Base-by-base conservation (phyloP, 768 basidiomycete genomes). In the Rhodotorula babjevae region DNA sequence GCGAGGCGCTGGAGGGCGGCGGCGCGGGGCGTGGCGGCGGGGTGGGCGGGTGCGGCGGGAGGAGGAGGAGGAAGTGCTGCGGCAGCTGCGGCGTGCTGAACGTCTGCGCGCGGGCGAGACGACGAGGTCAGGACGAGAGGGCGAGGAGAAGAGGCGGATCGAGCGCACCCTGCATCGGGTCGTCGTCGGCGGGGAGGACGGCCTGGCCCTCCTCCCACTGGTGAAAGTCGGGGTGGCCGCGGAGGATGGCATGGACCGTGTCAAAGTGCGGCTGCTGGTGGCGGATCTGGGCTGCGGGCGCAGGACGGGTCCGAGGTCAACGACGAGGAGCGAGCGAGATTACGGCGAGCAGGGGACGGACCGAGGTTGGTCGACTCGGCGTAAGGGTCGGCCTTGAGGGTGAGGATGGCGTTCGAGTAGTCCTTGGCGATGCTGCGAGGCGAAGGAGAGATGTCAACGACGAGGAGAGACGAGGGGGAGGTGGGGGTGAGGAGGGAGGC, bases 141-240 rank as follows among this genome's bases (percentile, higher is more conserved):
- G 50, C 9, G 11, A 52, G 23, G 4, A 25, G 50, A 14, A 27
- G 23, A 25, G 50, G 50, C 50, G 12, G 25, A 9, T 36, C 23
- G 50, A 25, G 47, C 66, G 33, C 25, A 61, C 66, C 66, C 19
- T 67, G 49, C 66, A 67, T 67, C 18, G 29, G 49, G 33, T 65
- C 63, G 46, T 67, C 33, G 47, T 60, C 47, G 21, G 31, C 31
- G 31, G 61, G 46, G 31, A 23, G 29, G 3, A 52, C 65, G 23
- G 29, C 15, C 65, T n/a, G n/a, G 29, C 36, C 29, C 53, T 72
- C 67, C 31, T 65, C 55, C 67, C 63, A 68, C 7, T 2, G 16
- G 27, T 19, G 25, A 18, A 60, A 58, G 10, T 64, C 65, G 36
- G 61, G 57, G 57, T 68, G 59, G 59, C 68, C 63, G 27, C 29